Conservation (phyloP, 805 yeast genomes). For the Schizosaccharomyces lindneri region DNA sequence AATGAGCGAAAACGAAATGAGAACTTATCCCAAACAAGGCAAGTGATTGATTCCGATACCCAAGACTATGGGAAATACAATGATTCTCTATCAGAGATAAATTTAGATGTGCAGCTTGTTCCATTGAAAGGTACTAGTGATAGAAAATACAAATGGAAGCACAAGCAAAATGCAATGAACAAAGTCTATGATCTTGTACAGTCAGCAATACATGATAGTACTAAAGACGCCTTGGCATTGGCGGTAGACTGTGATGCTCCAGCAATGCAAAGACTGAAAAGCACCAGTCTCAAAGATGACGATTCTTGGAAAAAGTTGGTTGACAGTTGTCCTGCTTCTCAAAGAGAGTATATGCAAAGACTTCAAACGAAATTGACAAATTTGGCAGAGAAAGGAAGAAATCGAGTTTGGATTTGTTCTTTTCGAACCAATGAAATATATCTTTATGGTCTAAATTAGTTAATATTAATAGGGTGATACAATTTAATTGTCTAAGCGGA, state of each 20-base stretch:
- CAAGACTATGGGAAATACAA: background rate
- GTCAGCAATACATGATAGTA: background rate
- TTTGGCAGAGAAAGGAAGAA: background rate
- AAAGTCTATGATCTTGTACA: slow-evolving; percentile 1
- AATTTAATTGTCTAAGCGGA: background rate
- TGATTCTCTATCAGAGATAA: background rate
- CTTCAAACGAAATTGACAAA: background rate
- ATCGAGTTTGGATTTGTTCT: background rate
- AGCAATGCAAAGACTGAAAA: background rate
- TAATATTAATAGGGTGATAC: background rate
- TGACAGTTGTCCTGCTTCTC: background rate
- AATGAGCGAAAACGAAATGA: slow-evolving; percentile 7
- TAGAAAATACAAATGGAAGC: background rate
- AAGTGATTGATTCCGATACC: background rate
- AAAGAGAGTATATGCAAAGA: background rate
- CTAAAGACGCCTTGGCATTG: background rate
- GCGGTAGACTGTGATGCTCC: background rate
- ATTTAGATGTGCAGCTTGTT: slow-evolving; percentile 1
- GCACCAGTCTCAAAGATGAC: background rate
- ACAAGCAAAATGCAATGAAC: slow-evolving; percentile 1
- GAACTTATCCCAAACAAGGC: background rate
- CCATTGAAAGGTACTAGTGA: background rate
- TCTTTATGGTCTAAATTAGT: background rate
- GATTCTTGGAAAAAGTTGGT: background rate
- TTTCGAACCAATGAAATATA: background rate